A percentile compares a stretch with the other conserved stretches of the same genome.
phyloP scores from a whole-genome alignment of 176 grass and related monocot genomes.

The Paspalum notatum region DNA sequence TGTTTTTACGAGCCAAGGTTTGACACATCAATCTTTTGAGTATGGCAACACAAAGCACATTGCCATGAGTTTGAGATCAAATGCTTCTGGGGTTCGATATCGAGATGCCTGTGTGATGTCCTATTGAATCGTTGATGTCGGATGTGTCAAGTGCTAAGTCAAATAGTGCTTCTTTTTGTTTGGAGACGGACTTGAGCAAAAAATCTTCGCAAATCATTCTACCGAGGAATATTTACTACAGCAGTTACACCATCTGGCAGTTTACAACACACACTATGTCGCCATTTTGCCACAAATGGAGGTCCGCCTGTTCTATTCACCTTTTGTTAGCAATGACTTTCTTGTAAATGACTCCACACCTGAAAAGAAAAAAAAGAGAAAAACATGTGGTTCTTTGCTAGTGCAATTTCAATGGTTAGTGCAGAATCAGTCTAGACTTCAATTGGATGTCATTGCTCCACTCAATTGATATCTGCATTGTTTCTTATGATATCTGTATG shows the following conservation, averaged over 20 bases:
- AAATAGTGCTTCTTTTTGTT: neutral
- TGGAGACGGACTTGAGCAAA: conserved; percentile 15
- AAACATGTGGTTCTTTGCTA: neutral
- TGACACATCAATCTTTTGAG: conserved; percentile 58
- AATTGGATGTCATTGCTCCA: conserved; percentile 1
- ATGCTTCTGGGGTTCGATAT: conserved; percentile 30
- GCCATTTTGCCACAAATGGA: conserved; percentile 10
- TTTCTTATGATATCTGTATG: neutral
- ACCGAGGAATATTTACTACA: conserved; percentile 28
- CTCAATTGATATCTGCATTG: neutral
- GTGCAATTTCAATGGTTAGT: neutral
- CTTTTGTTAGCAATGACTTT: conserved; percentile 47
- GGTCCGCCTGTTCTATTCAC: conserved; percentile 37
- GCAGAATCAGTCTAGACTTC: neutral
- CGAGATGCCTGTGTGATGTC: conserved; percentile 6
- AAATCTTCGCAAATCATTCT: conserved; percentile 34
- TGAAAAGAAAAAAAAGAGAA: conserved; percentile 31
- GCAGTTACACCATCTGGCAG: neutral
- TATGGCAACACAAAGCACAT: neutral
- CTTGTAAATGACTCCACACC: conserved; percentile 40
- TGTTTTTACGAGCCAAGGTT: conserved; percentile 97
- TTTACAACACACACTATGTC: conserved; percentile 3
- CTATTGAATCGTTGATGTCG: neutral
- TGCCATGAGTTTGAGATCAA: conserved; percentile 18
- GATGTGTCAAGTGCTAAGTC: conserved; percentile 2